Percentiles rank a stretch among this genome's conserved stretches.
These are phyloP conservation scores for Suillus plorans DNA, from an alignment of 768 basidiomycete genomes.

Conservation along the genomic window DNA sequence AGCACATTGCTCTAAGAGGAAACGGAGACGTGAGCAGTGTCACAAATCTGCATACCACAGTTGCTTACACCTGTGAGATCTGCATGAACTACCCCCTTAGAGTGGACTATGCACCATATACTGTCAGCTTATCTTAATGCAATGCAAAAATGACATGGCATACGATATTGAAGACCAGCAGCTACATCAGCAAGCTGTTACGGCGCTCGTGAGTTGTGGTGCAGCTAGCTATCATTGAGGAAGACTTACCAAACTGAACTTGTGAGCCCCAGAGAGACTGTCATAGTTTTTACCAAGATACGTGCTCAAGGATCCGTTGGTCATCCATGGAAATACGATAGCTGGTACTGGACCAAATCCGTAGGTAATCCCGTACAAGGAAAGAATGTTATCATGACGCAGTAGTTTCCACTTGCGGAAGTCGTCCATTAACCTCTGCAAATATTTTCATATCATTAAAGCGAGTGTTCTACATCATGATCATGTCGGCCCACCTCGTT, in stretches of 20 bases:
- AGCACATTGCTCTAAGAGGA: constrained; percentile 1
- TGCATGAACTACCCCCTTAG: not conserved
- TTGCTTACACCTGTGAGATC: constrained; percentile 2
- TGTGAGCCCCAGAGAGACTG: not conserved
- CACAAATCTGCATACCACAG: not conserved
- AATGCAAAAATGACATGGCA: not conserved
- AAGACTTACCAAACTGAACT: constrained; percentile 2
- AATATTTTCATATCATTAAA: not conserved
- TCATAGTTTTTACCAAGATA: constrained; percentile 14
- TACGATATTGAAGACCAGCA: constrained; percentile 10
- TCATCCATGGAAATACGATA: constrained; percentile 20
- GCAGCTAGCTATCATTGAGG: not conserved
- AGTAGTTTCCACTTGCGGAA: constrained; percentile 16
- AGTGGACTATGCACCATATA: not conserved
- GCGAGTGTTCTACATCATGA: not conserved
- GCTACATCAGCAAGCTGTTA: constrained; percentile 10
- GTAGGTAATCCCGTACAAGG: constrained; percentile 35
- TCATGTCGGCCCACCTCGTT: constrained; percentile 13
- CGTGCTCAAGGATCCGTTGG: constrained; percentile 16
- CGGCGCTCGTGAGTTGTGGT: not conserved
- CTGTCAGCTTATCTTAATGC: not conserved
- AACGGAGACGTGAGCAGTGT: not conserved
- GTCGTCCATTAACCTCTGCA: not conserved
- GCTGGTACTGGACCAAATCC: constrained; percentile 19
- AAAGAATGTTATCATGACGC: constrained; percentile 39